Evolutionary conservation across 225 moss, liverwort and hornwort species (phyloP).

Genomic region (Pleurozium schreberi): DNA sequence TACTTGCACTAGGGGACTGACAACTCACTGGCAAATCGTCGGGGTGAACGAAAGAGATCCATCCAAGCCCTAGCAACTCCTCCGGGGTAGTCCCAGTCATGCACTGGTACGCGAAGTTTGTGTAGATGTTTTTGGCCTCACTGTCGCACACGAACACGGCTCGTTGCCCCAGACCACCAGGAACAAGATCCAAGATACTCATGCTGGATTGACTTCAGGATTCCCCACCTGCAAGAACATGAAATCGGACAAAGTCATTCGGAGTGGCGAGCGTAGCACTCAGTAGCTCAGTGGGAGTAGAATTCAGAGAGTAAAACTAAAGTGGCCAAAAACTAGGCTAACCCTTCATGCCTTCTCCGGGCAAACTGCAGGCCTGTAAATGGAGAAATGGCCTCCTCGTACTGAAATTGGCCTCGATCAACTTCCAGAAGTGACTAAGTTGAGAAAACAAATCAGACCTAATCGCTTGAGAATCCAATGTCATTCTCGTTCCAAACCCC

Average conservation of each 20-base stretch:
- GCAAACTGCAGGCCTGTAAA: not conserved
- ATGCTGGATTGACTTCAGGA: not conserved
- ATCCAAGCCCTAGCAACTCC: conserved; percentile 44
- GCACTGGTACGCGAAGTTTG: conserved; percentile 39
- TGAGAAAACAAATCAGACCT: not conserved
- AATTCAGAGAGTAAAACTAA: not conserved
- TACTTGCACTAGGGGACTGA: not conserved
- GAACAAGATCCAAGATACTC: not conserved
- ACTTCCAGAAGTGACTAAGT: not conserved
- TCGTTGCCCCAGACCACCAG: conserved; percentile 39
- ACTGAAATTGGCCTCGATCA: not conserved
- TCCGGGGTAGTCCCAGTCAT: conserved; percentile 36
- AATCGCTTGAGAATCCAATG: not conserved
- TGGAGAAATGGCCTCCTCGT: not conserved
- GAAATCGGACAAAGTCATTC: not conserved
- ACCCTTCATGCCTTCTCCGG: not conserved
- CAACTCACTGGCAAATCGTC: conserved; percentile 42
- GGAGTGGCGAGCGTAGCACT: not conserved
- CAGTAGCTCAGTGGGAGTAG: not conserved
- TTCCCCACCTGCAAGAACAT: not conserved
- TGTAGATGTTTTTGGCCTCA: conserved; percentile 41
- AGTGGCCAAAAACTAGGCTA: not conserved
- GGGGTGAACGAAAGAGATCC: conserved; percentile 55
- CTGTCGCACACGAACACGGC: conserved; percentile 42
- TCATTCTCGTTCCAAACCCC: not conserved